A percentile compares a stretch with the other conserved stretches of the same genome.
Evolutionary conservation across 129 eudicot genomes (phyloP).

Genomic region (Solidago caesia): DNA sequence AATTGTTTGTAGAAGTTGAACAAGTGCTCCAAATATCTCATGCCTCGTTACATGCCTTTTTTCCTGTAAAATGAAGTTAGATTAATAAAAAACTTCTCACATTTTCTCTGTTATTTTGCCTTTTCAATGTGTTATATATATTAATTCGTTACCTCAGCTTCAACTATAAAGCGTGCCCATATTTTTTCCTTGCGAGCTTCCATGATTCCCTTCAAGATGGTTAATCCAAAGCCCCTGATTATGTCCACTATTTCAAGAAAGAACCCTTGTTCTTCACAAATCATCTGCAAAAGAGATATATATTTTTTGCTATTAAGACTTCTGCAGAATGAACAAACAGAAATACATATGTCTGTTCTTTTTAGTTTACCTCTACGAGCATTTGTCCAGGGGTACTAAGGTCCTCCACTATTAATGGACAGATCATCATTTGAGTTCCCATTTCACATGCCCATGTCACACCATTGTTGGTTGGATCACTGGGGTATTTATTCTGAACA

Average conservation of each 20-base stretch:
- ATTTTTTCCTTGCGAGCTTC: slow-evolving; percentile 65
- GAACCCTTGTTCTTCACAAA: slow-evolving; percentile 88
- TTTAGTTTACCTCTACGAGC: slow-evolving; percentile 70
- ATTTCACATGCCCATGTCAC: slow-evolving; percentile 93
- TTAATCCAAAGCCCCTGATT: slow-evolving; percentile 84
- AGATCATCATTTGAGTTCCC: slow-evolving; percentile 57
- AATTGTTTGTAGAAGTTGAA: slow-evolving; percentile 64
- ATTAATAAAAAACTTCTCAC: slow-evolving; percentile 1
- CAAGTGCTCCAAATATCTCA: slow-evolving; percentile 76
- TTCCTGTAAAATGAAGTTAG: slow-evolving; percentile 41
- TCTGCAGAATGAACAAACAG: neutral
- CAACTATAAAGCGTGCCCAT: slow-evolving; percentile 81
- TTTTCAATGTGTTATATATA: neutral
- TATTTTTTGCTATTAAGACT: neutral
- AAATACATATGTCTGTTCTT: neutral
- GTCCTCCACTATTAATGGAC: slow-evolving; percentile 85
- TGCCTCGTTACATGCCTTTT: slow-evolving; percentile 65
- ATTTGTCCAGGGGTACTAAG: slow-evolving; percentile 72
- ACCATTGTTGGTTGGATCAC: slow-evolving; percentile 44
- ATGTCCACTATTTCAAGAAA: slow-evolving; percentile 85
- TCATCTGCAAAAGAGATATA: slow-evolving; percentile 53
- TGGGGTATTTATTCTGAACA: slow-evolving; percentile 35
- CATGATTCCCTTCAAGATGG: slow-evolving; percentile 79
- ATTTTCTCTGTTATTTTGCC: neutral
- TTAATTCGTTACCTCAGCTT: slow-evolving; percentile 56